Percentiles rank a stretch among this genome's conserved stretches.
Conservation (phyloP, 2,329 filamentous ascomycete genomes). For the Penicillium sp. region DNA sequence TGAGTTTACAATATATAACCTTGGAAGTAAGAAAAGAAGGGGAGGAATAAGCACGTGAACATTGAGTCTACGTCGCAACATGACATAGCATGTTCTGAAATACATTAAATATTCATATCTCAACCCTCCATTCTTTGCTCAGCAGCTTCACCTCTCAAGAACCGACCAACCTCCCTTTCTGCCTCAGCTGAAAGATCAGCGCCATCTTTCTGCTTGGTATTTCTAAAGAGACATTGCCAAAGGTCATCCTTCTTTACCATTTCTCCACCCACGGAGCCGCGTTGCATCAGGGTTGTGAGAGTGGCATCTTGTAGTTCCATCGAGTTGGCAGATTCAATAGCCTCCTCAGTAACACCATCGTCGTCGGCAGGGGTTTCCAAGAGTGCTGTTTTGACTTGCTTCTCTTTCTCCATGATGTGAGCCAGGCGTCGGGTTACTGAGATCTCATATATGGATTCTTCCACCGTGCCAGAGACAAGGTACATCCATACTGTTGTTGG, state of each 20-base stretch:
- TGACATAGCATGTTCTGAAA: neutral
- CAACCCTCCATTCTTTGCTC: conserved; percentile 42
- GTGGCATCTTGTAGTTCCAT: conserved; percentile 74
- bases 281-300: conserved; percentile 68
- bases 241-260: conserved; percentile 74
- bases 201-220: conserved; percentile 35
- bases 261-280: conserved; percentile 72
- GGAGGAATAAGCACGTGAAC: neutral
- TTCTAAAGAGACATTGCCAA: conserved; percentile 85
- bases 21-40: neutral
- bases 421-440: conserved; percentile 75
- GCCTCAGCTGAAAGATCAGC: conserved; percentile 24
- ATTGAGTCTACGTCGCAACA: neutral
- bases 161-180: conserved; percentile 49
- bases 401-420: conserved; percentile 62
- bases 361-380: neutral
- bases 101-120: neutral
- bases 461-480: conserved; percentile 83
- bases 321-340: conserved; percentile 80
- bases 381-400: conserved; percentile 28
- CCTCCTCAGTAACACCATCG: conserved; percentile 51
- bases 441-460: conserved; percentile 86
- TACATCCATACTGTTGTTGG: conserved; percentile 96
- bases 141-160: conserved; percentile 57
- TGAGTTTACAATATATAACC: neutral